Evolutionary conservation across 2,329 filamentous ascomycete genomes (phyloP).

Genomic region (Colletotrichum higginsianum): DNA sequence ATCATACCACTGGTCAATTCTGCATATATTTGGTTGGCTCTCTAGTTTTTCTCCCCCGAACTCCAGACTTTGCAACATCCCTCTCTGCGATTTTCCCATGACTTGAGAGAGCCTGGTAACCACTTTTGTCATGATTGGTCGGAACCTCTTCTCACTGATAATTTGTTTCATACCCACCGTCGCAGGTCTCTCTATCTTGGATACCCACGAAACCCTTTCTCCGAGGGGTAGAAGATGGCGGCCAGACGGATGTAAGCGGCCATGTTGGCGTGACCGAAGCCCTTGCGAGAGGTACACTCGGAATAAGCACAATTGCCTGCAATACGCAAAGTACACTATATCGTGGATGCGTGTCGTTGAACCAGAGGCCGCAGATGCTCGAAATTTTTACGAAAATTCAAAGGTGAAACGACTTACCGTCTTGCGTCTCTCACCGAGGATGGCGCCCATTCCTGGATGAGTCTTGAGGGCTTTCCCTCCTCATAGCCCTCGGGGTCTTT

Average conservation of each 20-base stretch:
- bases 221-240: neutral
- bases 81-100: too few relatives aligned
- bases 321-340: neutral
- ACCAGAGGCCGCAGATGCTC: conserved; percentile 8
- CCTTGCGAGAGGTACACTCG: too few relatives aligned
- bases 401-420: conserved; percentile 1
- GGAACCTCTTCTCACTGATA: too few relatives aligned
- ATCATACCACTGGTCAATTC: neutral
- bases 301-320: neutral
- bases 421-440: conserved; percentile 1
- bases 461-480: neutral
- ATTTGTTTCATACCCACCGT: too few relatives aligned
- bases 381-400: neutral
- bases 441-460: neutral
- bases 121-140: neutral
- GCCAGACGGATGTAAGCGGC: neutral
- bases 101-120: neutral
- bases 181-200: too few relatives aligned
- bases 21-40: neutral
- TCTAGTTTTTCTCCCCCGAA: neutral
- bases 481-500: neutral
- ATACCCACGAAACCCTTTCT: too few relatives aligned
- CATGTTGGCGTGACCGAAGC: neutral
- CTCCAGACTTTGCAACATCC: neutral
- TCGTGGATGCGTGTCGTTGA: neutral